Base-by-base conservation (phyloP, 257 asterid species). In the Euphrasia confusa region DNA sequence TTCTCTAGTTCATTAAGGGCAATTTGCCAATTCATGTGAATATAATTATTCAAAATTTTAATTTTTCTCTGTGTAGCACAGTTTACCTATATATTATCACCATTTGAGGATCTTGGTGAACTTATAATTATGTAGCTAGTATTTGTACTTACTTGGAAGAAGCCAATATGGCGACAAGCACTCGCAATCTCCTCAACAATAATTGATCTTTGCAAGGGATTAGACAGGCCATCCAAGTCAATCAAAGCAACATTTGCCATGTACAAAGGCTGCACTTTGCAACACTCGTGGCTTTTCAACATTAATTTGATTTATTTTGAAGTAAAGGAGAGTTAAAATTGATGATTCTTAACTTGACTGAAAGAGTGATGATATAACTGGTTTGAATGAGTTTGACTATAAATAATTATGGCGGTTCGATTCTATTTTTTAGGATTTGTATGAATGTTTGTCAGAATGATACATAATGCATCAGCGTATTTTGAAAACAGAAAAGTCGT, bases 71-170 rank as follows among this genome's bases (percentile, higher is more conserved):
- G 8, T 12, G 9, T 42, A 42, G 5, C 8, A 21, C 24, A 1
- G 1, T 21, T 21, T 21, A 21, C 24, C 24, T 21, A 21, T 21
- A 21, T 21, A 21, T 1, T 21, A 21, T 21, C 24, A 21, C 24
- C 24, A 21, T 21, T 21, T 21, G 24, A 21, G 24, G 24, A 21
- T 21, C 24, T 21, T 21, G 24, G 24, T 21, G n/a, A 48, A 12
- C 9, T 45, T 15, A 15, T 14, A 48, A 15, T 45, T 48, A 48
- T 48, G 18, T 3, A 21, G n/a, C n/a, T n/a, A n/a, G 24, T 21
- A 15, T 14, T 48, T 14, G 18, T 52, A 69, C 75, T 72, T 71
- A 83, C 90, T 44, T 80, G 84, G 55, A 83, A 83, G 74, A 78
- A 74, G 32, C 90, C 84, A 26, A 27, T 28, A 18, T 2, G 18